Evolutionary conservation across 768 basidiomycete species (phyloP).

Genomic region (Lactifluus subvellereus): DNA sequence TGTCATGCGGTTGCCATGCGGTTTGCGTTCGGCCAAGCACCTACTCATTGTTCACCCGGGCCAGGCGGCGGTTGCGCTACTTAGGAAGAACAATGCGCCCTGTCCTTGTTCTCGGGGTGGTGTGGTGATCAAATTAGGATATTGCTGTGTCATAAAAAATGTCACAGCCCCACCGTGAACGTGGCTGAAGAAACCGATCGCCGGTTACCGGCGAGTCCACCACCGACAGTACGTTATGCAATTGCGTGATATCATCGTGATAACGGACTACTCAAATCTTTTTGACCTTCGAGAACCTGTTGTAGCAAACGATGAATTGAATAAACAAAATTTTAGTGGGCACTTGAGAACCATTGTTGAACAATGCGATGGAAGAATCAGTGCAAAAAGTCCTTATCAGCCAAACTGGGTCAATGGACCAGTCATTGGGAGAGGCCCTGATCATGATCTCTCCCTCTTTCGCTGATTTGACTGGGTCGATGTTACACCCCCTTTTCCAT

Average conservation of each 20-base stretch:
- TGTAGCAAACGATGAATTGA: too few species aligned
- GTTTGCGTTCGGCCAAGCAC: not conserved
- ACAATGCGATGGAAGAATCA: too few species aligned
- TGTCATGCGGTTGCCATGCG: conserved; percentile 14
- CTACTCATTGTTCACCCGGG: not conserved
- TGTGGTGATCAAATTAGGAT: not conserved
- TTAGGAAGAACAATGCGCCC: conserved; percentile 7
- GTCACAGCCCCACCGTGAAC: not conserved
- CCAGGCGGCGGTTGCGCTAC: not conserved
- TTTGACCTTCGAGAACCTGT: too few species aligned
- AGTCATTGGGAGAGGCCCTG: too few species aligned
- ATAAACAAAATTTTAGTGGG: too few species aligned
- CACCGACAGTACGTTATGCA: not conserved
- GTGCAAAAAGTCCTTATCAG: too few species aligned
- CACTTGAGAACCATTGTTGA: too few species aligned
- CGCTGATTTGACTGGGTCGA: too few species aligned
- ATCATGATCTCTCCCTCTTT: not conserved
- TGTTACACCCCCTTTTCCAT: too few species aligned
- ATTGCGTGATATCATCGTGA: too few species aligned
- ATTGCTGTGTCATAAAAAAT: not conserved
- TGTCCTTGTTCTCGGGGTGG: not conserved
- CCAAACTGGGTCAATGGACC: too few species aligned
- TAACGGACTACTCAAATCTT: too few species aligned
- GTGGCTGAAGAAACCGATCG: not conserved
- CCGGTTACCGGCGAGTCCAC: not conserved